Percentiles rank a stretch among this genome's conserved stretches.
Conservation (phyloP, 1,284 basidiomycete species). For the Ceraceosorus bombacis region DNA sequence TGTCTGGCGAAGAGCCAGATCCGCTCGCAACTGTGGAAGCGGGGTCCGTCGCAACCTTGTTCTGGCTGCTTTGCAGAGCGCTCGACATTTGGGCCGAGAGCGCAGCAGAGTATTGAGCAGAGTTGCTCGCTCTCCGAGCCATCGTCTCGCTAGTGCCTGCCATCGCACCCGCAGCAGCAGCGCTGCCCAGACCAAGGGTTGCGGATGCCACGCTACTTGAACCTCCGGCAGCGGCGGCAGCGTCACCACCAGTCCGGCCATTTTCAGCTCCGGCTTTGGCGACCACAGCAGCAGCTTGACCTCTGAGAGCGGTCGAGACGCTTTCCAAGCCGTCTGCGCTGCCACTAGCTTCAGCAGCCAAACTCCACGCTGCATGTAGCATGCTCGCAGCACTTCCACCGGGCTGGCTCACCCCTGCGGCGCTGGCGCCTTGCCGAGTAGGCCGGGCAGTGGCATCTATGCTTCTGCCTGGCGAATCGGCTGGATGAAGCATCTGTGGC, state of each 20-base stretch:
- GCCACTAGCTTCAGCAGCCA: slow-evolving; percentile 28
- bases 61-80: slow-evolving; percentile 14
- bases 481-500: too few species aligned
- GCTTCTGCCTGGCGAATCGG: too few species aligned
- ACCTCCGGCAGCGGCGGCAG: too few species aligned
- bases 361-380: slow-evolving; percentile 29
- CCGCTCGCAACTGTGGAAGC: too few species aligned
- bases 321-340: slow-evolving; percentile 28
- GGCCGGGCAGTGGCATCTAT: too few species aligned
- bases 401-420: neutral
- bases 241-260: neutral
- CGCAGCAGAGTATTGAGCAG: slow-evolving; percentile 28
- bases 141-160: slow-evolving; percentile 12
- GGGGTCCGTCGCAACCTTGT: neutral
- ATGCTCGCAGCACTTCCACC: slow-evolving; percentile 24
- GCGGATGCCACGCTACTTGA: too few species aligned
- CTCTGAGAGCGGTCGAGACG: slow-evolving; percentile 28
- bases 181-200: too few species aligned
- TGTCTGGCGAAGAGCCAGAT: too few species aligned
- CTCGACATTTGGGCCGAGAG: slow-evolving; percentile 28
- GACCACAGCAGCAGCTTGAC: slow-evolving; percentile 27
- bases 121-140: slow-evolving; percentile 21
- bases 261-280: slow-evolving; percentile 8
- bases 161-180: neutral
- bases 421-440: too few species aligned